Evolutionary conservation across 257 asterid genomes (phyloP).

Genomic region (Verbascum thapsus): DNA sequence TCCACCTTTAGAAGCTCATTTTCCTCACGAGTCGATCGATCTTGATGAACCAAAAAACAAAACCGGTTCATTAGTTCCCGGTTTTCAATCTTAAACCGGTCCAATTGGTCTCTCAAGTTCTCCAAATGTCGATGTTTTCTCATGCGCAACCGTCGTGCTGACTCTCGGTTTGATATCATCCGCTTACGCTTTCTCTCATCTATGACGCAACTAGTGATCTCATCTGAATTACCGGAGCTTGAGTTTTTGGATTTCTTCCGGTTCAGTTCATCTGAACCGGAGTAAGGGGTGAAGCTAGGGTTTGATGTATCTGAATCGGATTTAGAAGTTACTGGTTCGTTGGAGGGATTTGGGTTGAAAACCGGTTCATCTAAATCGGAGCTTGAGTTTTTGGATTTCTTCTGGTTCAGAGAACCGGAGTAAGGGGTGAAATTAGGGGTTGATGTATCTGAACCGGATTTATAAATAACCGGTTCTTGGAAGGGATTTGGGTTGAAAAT

Average conservation of each 20-base stretch:
- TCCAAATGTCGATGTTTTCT: conserved; percentile 60
- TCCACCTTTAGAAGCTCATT: conserved; percentile 51
- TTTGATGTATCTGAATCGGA: conserved; percentile 39
- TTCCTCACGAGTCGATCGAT: conserved; percentile 32
- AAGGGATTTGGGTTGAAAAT: no score
- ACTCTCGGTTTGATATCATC: conserved; percentile 61
- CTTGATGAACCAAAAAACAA: conserved; percentile 35
- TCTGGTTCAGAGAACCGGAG: no score
- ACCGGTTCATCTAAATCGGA: no score
- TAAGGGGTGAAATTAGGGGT: no score
- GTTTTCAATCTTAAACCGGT: conserved; percentile 39
- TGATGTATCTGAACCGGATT: no score
- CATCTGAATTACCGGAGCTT: conserved; percentile 32
- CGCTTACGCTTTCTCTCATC: conserved; percentile 60
- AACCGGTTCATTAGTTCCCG: conserved; percentile 46
- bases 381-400: no score
- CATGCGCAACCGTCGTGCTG: conserved; percentile 60
- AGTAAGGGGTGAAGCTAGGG: conserved; percentile 28
- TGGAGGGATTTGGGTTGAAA: no score
- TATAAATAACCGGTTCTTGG: no score
- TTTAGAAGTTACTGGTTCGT: conserved; percentile 35
- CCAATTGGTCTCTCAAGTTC: conserved; percentile 49
- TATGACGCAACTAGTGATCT: conserved; percentile 8
- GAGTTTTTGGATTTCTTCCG: conserved; percentile 15
- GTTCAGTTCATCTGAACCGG: conserved; percentile 38